Percentiles rank a stretch among this genome's conserved stretches.
phyloP scores from a whole-genome alignment of 441 rosid genomes.

The Mallotus repandus region DNA sequence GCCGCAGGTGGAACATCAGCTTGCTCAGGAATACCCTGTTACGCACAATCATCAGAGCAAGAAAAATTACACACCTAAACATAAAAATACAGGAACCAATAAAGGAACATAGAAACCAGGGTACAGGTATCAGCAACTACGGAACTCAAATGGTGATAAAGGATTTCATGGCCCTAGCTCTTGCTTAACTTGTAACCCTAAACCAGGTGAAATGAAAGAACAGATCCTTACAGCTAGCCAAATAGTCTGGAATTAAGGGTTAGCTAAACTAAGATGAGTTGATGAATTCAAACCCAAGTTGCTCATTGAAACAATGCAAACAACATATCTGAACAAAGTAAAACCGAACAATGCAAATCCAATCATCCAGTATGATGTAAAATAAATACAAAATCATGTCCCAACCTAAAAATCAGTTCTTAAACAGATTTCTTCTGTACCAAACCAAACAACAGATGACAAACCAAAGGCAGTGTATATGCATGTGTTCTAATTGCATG shows the following conservation, averaged over 20 bases:
- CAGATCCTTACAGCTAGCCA: neutral
- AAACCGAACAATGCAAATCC: neutral
- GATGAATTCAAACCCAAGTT: neutral
- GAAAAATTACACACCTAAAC: neutral
- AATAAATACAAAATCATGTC: slow-evolving; percentile 9
- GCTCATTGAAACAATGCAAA: neutral
- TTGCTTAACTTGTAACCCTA: neutral
- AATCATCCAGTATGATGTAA: neutral
- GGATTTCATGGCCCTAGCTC: neutral
- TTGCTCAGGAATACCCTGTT: slow-evolving; percentile 93
- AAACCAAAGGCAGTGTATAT: neutral
- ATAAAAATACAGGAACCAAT: neutral
- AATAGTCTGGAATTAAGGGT: neutral
- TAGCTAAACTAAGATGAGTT: neutral
- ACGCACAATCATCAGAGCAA: slow-evolving; percentile 13
- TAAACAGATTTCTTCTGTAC: neutral
- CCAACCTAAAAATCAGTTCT: neutral
- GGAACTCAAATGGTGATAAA: neutral
- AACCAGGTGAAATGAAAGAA: neutral
- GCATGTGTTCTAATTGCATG: neutral
- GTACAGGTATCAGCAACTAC: neutral
- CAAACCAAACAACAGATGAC: neutral
- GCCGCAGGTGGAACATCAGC: slow-evolving; percentile 69
- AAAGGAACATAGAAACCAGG: neutral
- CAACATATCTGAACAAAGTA: neutral